These are phyloP conservation scores for Salix brachista DNA, from an alignment of 345 rosid species.

Conservation along the genomic window DNA sequence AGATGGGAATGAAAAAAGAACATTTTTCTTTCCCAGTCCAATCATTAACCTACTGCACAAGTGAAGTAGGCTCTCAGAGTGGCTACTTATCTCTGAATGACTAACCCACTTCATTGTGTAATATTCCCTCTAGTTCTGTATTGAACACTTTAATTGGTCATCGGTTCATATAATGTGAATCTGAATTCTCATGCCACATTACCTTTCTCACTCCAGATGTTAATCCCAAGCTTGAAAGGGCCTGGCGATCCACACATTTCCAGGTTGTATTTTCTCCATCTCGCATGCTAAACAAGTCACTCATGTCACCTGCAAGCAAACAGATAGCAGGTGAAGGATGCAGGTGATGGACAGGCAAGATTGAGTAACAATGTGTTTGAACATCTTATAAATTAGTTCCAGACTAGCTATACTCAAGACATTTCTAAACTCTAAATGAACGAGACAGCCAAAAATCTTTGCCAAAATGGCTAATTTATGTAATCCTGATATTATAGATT, in stretches of 20 bases:
- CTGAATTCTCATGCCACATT: constrained; percentile 3
- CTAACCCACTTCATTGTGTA: neutral
- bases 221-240: constrained; percentile 54
- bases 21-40: too few species aligned
- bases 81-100: too few species aligned
- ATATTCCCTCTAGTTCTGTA: neutral
- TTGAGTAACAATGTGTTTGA: neutral
- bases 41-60: too few species aligned
- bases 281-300: constrained; percentile 26
- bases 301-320: constrained; percentile 31
- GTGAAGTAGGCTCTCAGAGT: too few species aligned
- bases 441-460: neutral
- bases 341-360: neutral
- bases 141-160: neutral
- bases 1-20: too few species aligned
- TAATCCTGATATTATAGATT: neutral
- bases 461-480: neutral
- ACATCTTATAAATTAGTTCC: neutral
- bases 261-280: constrained; percentile 25
- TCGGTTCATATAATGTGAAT: neutral
- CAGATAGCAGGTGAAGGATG: neutral
- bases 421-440: neutral
- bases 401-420: neutral
- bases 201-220: constrained; percentile 74
- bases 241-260: constrained; percentile 46